phyloP scores from a whole-genome alignment of 2,329 filamentous ascomycete genomes.

The Metarhizium humberi region DNA sequence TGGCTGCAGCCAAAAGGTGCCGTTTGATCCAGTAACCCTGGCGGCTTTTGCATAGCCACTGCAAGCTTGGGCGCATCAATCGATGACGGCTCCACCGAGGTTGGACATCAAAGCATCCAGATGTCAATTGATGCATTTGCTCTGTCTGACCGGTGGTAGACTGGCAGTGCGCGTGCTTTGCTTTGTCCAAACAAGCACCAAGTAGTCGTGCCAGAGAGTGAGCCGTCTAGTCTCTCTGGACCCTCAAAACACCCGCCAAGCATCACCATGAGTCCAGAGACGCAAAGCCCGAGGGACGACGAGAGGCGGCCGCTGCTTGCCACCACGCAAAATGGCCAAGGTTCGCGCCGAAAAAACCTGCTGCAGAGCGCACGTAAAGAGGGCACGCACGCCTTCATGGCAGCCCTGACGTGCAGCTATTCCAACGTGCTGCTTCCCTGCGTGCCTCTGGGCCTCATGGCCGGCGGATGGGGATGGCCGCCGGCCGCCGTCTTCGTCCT shows the following conservation, averaged over 20 bases:
- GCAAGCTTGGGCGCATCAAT: too few relatives aligned
- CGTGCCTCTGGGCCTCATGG: conserved; percentile 53
- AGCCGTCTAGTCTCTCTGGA: background rate
- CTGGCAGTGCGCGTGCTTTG: too few relatives aligned
- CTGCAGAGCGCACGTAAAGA: background rate
- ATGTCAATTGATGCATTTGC: too few relatives aligned
- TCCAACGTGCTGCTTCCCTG: conserved; percentile 51
- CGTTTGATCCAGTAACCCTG: background rate
- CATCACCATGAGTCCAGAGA: background rate
- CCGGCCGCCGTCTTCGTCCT: conserved; percentile 39
- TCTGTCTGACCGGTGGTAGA: too few relatives aligned
- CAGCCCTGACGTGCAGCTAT: conserved; percentile 8
- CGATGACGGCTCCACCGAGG: too few relatives aligned
- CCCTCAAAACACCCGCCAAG: background rate
- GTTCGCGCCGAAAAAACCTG: background rate
- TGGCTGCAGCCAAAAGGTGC: background rate
- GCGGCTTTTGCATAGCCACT: background rate
- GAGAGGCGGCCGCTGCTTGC: background rate
- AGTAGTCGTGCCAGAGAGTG: background rate
- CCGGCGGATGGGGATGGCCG: conserved; percentile 38
- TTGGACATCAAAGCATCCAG: too few relatives aligned
- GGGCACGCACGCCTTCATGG: conserved; percentile 4
- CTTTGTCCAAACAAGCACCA: too few relatives aligned
- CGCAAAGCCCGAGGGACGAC: too few relatives aligned
- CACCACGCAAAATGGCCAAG: background rate